Percentiles rank a stretch among this genome's conserved stretches.
phyloP scores from a whole-genome alignment of 495 filamentous ascomycete species.

The Pyronema domesticum region DNA sequence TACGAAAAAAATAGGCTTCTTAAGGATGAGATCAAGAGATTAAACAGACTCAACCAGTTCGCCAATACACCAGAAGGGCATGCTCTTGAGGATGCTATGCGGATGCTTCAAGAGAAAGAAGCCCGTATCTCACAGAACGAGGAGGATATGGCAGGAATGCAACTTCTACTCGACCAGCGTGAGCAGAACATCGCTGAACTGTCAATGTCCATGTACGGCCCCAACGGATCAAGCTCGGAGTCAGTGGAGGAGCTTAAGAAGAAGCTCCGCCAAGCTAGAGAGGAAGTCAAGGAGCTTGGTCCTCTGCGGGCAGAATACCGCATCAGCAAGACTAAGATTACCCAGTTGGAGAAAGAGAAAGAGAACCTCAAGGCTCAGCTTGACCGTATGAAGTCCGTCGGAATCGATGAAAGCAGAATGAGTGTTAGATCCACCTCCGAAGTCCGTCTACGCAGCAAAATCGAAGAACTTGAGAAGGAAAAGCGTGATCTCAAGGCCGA shows the following conservation, averaged over 20 bases:
- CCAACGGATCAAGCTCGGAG: conserved; percentile 25
- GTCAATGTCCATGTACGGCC: conserved; percentile 22
- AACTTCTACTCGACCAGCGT: conserved; percentile 32
- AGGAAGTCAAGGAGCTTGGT: conserved; percentile 34
- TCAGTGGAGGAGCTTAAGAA: conserved; percentile 30
- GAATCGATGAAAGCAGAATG: conserved; percentile 7
- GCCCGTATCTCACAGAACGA: conserved; percentile 32
- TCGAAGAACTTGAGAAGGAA: conserved; percentile 30
- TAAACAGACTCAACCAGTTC: conserved; percentile 9
- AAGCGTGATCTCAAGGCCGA: conserved; percentile 28
- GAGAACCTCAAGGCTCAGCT: conserved; percentile 29
- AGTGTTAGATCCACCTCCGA: conserved; percentile 9
- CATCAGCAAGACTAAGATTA: conserved; percentile 30
- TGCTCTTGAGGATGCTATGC: conserved; percentile 27
- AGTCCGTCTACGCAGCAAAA: conserved; percentile 20
- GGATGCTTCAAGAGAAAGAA: conserved; percentile 44
- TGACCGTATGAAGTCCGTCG: conserved; percentile 21
- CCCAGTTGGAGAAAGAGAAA: conserved; percentile 34
- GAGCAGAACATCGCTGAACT: conserved; percentile 23
- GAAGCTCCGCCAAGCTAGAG: conserved; percentile 31
- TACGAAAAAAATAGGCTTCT: conserved; percentile 37
- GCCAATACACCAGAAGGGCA: conserved; percentile 7
- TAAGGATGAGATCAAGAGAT: conserved; percentile 30
- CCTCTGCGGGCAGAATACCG: conserved; percentile 33
- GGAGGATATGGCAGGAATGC: conserved; percentile 44